phyloP scores from a whole-genome alignment of 768 basidiomycete genomes.

The Kwoniella botswanensis region DNA sequence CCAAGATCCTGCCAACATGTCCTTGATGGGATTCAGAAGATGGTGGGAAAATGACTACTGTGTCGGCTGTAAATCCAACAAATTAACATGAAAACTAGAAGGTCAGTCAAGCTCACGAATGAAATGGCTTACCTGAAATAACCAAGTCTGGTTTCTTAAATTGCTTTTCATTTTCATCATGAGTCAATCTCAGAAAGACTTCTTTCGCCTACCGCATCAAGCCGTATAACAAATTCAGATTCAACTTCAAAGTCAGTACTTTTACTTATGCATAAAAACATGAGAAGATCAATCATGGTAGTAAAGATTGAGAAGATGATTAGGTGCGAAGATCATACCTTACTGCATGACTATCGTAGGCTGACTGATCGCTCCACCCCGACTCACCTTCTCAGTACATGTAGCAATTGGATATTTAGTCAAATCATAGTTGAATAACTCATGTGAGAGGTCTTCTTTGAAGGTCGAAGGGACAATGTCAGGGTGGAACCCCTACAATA shows the following conservation, averaged over 20 bases:
- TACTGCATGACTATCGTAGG: no score
- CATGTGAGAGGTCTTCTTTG: slow-evolving; percentile 73
- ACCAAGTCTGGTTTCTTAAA: slow-evolving; percentile 79
- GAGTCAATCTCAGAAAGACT: slow-evolving; percentile 73
- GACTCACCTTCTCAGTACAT: slow-evolving; percentile 65
- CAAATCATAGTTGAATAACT: slow-evolving; percentile 68
- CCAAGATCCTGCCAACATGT: slow-evolving; percentile 62
- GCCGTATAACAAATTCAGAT: background rate
- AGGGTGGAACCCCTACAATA: slow-evolving; percentile 66
- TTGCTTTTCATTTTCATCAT: slow-evolving; percentile 60
- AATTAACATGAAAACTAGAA: background rate
- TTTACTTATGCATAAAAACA: no score
- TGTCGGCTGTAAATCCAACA: slow-evolving; percentile 72
- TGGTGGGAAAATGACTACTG: slow-evolving; percentile 80
- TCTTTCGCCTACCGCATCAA: slow-evolving; percentile 68
- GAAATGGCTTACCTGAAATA: slow-evolving; percentile 65
- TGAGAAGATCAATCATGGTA: no score
- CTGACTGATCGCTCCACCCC: no score
- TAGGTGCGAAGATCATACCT: no score
- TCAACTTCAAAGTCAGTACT: no score
- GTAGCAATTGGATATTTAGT: slow-evolving; percentile 79
- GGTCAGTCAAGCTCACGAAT: no score
- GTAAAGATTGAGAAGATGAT: no score
- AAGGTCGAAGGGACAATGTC: slow-evolving; percentile 79
- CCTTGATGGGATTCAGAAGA: no score